A percentile compares a stretch with the other conserved stretches of the same genome.
phyloP scores from a whole-genome alignment of 2,329 filamentous ascomycete species.

The Myriosclerotinia duriaeana region DNA sequence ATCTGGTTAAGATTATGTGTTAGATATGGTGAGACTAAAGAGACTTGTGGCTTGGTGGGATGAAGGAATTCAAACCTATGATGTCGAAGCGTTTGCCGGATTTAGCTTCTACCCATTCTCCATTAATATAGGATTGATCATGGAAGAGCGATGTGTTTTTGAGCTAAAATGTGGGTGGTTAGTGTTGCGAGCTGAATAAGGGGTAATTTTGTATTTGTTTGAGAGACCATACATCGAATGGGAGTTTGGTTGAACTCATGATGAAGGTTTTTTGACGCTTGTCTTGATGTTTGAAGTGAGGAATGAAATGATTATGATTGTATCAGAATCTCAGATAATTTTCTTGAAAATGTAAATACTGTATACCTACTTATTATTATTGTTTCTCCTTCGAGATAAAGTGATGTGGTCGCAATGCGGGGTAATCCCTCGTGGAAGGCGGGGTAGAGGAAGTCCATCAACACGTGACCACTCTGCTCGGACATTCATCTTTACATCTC shows the following conservation, averaged over 20 bases:
- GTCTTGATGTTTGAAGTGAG: not conserved
- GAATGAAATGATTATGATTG: not conserved
- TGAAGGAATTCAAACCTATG: constrained; percentile 44
- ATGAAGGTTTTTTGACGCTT: not conserved
- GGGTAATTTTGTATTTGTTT: not conserved
- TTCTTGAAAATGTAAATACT: not conserved
- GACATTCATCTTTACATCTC: not conserved
- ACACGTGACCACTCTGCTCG: not conserved
- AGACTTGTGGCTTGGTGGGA: no score
- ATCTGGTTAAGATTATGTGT: constrained; percentile 42
- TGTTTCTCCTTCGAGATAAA: not conserved
- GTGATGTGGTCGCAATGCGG: not conserved
- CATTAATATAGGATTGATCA: constrained; percentile 53
- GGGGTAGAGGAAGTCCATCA: not conserved
- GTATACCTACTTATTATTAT: no score
- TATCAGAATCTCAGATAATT: not conserved
- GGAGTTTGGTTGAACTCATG: constrained; percentile 29
- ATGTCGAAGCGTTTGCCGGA: constrained; percentile 59
- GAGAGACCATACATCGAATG: constrained; percentile 29
- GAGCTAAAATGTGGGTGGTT: constrained; percentile 43
- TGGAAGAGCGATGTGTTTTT: constrained; percentile 55
- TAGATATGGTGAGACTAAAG: not conserved
- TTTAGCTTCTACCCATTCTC: constrained; percentile 56
- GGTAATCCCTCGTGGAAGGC: not conserved
- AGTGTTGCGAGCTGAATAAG: constrained; percentile 2